These are phyloP conservation scores for Ensete glaucum DNA, from an alignment of 176 grass and related monocot species.

Conservation along the genomic window DNA sequence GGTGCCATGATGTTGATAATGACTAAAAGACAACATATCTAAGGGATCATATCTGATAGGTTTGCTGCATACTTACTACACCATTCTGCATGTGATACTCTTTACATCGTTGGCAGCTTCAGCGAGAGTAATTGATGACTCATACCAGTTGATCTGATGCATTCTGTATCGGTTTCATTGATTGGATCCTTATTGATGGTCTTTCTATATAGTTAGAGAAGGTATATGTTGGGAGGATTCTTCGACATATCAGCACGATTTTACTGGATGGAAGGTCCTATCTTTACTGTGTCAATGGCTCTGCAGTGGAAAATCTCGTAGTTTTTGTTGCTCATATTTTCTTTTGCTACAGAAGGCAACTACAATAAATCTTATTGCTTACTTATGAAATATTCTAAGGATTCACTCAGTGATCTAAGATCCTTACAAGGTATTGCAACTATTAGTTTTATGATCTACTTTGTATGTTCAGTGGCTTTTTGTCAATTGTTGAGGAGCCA, in stretches of 20 bases:
- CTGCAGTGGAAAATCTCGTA: slow-evolving; percentile 4
- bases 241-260: slow-evolving; percentile 28
- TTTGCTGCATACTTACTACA: slow-evolving; percentile 27
- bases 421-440: slow-evolving; percentile 31
- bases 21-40: slow-evolving; percentile 19
- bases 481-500: slow-evolving; percentile 38
- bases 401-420: slow-evolving; percentile 32
- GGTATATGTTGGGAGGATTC: slow-evolving; percentile 28
- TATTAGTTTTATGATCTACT: slow-evolving; percentile 42
- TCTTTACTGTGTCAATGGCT: background rate
- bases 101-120: slow-evolving; percentile 27
- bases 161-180: slow-evolving; percentile 17
- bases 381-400: slow-evolving; percentile 23
- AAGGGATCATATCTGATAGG: slow-evolving; percentile 20
- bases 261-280: slow-evolving; percentile 12
- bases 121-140: slow-evolving; percentile 28
- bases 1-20: slow-evolving; percentile 22
- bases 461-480: slow-evolving; percentile 31
- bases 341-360: slow-evolving; percentile 31
- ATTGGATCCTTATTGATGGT: slow-evolving; percentile 25
- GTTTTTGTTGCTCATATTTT: slow-evolving; percentile 1
- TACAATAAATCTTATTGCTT: slow-evolving; percentile 21
- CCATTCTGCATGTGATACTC: slow-evolving; percentile 25
- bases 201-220: slow-evolving; percentile 24
- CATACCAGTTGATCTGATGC: slow-evolving; percentile 18